Percentiles rank a stretch among this genome's conserved stretches.
These are phyloP conservation scores for Capsicum rhomboideum DNA, from an alignment of 257 asterid species.

Conservation along the genomic window DNA sequence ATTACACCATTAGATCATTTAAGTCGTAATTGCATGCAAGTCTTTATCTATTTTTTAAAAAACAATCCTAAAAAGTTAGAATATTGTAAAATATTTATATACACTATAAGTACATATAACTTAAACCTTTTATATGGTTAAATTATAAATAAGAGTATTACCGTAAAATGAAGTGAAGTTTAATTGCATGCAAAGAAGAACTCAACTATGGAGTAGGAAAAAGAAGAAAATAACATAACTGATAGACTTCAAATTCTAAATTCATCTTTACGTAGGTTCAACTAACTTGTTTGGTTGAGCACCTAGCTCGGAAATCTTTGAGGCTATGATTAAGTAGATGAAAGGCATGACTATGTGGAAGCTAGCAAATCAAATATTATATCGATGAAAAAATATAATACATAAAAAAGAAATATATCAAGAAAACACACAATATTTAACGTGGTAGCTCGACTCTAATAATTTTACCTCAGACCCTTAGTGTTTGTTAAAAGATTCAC, in stretches of 20 bases:
- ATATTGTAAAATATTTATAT: background rate
- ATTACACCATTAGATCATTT: no score
- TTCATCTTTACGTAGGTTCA: background rate
- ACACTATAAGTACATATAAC: background rate
- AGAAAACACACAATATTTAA: background rate
- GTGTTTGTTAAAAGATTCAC: background rate
- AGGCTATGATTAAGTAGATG: background rate
- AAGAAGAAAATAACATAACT: background rate
- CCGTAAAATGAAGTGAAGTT: background rate
- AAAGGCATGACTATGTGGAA: background rate
- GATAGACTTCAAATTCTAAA: background rate
- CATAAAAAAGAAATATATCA: background rate
- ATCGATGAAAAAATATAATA: background rate
- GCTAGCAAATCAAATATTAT: background rate
- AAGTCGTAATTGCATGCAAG: background rate
- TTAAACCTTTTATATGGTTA: background rate
- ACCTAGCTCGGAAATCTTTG: background rate
- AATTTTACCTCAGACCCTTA: background rate
- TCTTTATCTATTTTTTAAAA: background rate
- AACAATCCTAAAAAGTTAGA: background rate
- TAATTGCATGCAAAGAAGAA: background rate
- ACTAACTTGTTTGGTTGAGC: background rate
- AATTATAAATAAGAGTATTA: background rate
- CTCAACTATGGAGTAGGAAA: no score
- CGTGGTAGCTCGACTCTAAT: background rate